A percentile compares a stretch with the other conserved stretches of the same genome.
phyloP scores from a whole-genome alignment of 306 rosid species.

The Rosa lucieae region DNA sequence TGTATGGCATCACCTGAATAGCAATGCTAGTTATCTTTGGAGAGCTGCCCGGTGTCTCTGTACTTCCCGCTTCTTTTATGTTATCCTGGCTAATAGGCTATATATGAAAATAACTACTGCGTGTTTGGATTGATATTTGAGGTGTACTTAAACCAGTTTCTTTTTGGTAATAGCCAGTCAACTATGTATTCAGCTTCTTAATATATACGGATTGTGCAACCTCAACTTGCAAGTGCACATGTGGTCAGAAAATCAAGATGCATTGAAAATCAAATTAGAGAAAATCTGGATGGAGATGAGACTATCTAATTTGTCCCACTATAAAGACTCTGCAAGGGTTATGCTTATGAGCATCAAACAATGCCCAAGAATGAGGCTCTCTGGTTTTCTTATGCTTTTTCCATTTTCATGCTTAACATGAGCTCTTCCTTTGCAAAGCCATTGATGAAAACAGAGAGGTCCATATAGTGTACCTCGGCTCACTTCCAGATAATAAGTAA shows the following conservation, averaged over 20 bases:
- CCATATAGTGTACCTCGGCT: background rate
- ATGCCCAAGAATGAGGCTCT: background rate
- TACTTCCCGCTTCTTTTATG: too few species aligned
- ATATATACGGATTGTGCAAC: background rate
- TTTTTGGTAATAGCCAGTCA: background rate
- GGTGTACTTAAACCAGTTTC: background rate
- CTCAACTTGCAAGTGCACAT: background rate
- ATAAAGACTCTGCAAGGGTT: background rate
- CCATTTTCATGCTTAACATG: background rate
- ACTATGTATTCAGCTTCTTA: background rate
- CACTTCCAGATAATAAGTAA: background rate
- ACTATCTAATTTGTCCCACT: background rate
- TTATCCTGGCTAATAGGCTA: too few species aligned
- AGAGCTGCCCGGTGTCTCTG: background rate
- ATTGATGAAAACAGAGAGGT: background rate
- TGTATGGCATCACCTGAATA: background rate
- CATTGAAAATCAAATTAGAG: background rate
- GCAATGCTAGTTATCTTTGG: background rate
- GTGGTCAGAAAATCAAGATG: background rate
- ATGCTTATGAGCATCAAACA: background rate
- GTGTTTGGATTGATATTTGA: background rate
- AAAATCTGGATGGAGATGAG: background rate
- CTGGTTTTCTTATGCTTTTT: background rate
- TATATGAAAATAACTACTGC: too few species aligned
- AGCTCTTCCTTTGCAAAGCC: background rate